phyloP scores from a whole-genome alignment of 2,329 filamentous ascomycete species.

The Ophiosphaerella herpotricha region DNA sequence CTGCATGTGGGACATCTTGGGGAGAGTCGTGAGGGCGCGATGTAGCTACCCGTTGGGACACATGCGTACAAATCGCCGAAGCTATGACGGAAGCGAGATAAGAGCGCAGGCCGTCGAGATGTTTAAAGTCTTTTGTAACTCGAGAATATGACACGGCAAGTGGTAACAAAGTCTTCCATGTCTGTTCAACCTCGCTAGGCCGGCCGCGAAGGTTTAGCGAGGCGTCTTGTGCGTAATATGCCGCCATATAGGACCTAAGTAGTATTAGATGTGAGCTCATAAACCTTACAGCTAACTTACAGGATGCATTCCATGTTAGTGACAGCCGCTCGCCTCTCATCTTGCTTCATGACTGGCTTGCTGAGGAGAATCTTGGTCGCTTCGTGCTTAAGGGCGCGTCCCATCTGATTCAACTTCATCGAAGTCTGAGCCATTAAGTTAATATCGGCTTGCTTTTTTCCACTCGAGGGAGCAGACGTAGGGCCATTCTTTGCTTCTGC shows the following conservation, averaged over 20 bases:
- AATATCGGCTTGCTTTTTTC: slow-evolving; percentile 39
- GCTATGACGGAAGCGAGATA: slow-evolving; percentile 49
- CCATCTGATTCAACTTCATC: slow-evolving; percentile 48
- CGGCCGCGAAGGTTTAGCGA: slow-evolving; percentile 35
- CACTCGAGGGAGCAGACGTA: slow-evolving; percentile 38
- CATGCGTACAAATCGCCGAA: slow-evolving; percentile 41
- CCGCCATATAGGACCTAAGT: slow-evolving; percentile 45
- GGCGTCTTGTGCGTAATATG: slow-evolving; percentile 41
- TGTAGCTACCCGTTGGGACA: slow-evolving; percentile 32
- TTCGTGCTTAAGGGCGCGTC: slow-evolving; percentile 54
- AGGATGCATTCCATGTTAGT: slow-evolving; percentile 53
- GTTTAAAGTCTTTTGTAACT: slow-evolving; percentile 38
- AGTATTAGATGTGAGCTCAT: slow-evolving; percentile 16
- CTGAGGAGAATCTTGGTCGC: slow-evolving; percentile 43
- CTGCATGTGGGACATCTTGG: slow-evolving; percentile 27
- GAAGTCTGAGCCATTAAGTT: slow-evolving; percentile 46
- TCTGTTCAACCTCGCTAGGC: slow-evolving; percentile 39
- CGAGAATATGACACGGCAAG: slow-evolving; percentile 39
- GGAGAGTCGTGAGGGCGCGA: slow-evolving; percentile 33
- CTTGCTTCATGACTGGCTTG: slow-evolving; percentile 33
- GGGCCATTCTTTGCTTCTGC: slow-evolving; percentile 29
- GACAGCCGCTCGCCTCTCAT: slow-evolving; percentile 47
- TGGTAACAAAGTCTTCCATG: slow-evolving; percentile 45
- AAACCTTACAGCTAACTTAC: slow-evolving; percentile 19
- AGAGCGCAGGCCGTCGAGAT: slow-evolving; percentile 49